phyloP scores from a whole-genome alignment of 208 protist genomes.

The Polymyxa betae region DNA sequence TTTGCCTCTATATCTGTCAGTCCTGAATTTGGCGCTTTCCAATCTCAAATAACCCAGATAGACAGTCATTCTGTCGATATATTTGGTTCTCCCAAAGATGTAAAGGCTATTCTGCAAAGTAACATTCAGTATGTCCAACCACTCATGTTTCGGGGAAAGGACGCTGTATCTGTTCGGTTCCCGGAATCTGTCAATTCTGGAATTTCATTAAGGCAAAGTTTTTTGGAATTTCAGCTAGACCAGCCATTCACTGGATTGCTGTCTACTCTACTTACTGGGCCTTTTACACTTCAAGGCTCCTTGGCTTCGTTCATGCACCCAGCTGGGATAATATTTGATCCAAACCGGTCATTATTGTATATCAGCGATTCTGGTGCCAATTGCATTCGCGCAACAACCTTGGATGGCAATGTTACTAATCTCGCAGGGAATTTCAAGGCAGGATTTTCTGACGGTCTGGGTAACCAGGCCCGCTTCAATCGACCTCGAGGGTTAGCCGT shows the following conservation, averaged over 20 bases:
- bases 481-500: neutral
- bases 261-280: neutral
- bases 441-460: neutral
- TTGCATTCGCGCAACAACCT: neutral
- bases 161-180: neutral
- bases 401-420: neutral
- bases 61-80: too few species aligned
- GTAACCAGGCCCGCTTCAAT: neutral
- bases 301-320: neutral
- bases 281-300: neutral
- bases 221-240: too few species aligned
- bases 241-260: too few species aligned
- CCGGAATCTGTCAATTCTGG: neutral
- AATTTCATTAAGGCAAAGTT: neutral
- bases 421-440: neutral
- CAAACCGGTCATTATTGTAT: neutral
- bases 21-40: too few species aligned
- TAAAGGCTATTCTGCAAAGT: too few species aligned
- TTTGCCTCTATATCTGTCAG: too few species aligned
- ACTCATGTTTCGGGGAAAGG: too few species aligned
- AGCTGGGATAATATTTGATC: neutral
- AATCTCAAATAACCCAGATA: too few species aligned
- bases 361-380: neutral
- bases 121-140: too few species aligned
- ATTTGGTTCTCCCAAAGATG: too few species aligned